Evolutionary conservation across 2,329 filamentous ascomycete species (phyloP), one percentile per base, ranked within the genome.

Genomic region (Sporothrix brasiliensis): DNA sequence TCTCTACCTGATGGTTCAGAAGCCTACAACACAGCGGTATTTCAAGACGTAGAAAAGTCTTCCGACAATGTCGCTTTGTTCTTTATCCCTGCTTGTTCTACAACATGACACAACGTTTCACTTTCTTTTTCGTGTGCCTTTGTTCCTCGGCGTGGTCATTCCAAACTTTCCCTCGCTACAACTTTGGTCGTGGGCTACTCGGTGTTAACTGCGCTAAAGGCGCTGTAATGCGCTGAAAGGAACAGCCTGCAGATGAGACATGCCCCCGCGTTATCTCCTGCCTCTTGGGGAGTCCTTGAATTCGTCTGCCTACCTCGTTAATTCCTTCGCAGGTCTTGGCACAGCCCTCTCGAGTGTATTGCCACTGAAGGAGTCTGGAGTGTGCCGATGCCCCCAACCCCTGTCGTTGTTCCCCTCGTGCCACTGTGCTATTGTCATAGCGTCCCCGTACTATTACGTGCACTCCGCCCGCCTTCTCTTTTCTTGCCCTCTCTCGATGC

Each of bases 221-320:
- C 34, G 14, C 50, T 56, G 65, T n/a, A 54, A 53, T 10, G 27
- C 63, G 7, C 47, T 52, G 27, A 24, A 66, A 52, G 24, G 27
- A 21, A 41, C 61, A 44, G 21, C n/a, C 41, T 44, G 41, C 61
- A 50, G 44, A 39, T 19, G 34, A 24, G 34, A 61, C 39, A 27
- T 24, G 34, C 16, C 63, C 30, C 63, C 63, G 56, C 56, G 10
- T 65, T 67, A 67, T 67, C 63, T 53, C 49, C 47, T 53, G 49
- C 63, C 63, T 16, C 41, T 53, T 53, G 49, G 63, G 63, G 60
- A 63, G 41, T 24, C 6, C 13, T 44, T 47, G 63, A 65, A 65
- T 65, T 49, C 47, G 61, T 65, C 61, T 65, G 61, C 61, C 61
- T 63, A 41, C 24, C 24, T 24, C 24, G 24, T 24, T 24, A 24